A percentile compares a stretch with the other conserved stretches of the same genome.
Conservation (phyloP, 441 rosid species). For the Erodium chrysanthum region DNA sequence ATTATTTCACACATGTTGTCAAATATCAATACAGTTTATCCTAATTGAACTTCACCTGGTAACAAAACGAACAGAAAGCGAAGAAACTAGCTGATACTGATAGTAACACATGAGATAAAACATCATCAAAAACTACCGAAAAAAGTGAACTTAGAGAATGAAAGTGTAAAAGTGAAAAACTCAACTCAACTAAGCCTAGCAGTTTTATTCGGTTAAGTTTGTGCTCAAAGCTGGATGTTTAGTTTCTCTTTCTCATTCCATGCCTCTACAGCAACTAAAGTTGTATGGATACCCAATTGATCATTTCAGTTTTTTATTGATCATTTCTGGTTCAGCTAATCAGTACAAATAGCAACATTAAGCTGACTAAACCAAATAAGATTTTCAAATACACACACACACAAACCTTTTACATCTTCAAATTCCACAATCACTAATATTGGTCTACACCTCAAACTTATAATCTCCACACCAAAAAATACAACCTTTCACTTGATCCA, state of each 20-base stretch:
- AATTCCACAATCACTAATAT: not conserved
- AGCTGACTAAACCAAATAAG: not conserved
- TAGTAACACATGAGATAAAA: no score
- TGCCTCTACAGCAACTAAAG: not conserved
- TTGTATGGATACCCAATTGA: not conserved
- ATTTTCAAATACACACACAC: not conserved
- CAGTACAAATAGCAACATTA: not conserved
- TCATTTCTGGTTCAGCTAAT: not conserved
- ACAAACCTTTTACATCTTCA: not conserved
- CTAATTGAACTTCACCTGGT: not conserved
- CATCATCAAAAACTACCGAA: not conserved
- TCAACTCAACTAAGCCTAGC: not conserved
- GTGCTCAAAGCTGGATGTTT: no score
- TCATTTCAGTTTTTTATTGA: not conserved
- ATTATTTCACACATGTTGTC: not conserved
- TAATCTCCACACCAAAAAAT: not conserved
- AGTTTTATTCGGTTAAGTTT: not conserved
- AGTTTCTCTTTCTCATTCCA: not conserved
- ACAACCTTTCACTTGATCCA: not conserved
- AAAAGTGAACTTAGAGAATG: not conserved
- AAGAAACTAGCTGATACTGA: not conserved
- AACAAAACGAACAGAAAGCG: not conserved
- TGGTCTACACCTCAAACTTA: not conserved
- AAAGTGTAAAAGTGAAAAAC: not conserved
- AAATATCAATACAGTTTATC: not conserved